Evolutionary conservation across 202 grass and related monocot species (phyloP), one percentile per base, ranked within the genome.

Genomic region (Schoenoplectus triqueter): DNA sequence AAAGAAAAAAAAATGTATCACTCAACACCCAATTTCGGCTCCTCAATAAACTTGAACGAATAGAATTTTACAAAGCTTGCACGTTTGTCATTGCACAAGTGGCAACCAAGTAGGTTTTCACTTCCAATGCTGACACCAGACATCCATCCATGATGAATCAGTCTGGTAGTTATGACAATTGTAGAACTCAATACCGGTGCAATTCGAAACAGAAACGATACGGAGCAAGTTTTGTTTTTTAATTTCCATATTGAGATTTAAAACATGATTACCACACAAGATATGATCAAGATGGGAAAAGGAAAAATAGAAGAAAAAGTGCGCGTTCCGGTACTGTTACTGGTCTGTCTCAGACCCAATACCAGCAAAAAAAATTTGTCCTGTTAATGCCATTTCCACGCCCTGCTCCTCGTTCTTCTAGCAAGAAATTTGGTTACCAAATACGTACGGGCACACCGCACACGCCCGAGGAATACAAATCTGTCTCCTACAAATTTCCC

Each of bases 341-440:
- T 76, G 5, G 15, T 56, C 10, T n/a, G 10, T 74, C 14, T 42
- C 52, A 42, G 2, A 60, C 31, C 51, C 39, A 17, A 59, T 78
- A 78, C 52, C 54, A 60, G 74, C 2, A 78, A 45, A 73, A 70
- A 70, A 7, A 31, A 75, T 54, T 75, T 77, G 21, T 10, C 73
- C 5, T 55, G 50, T 77, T 14, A 14, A 21, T 39, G 49, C 10
- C 15, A 7, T 60, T 44, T 54, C 59, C 54, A 54, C 60, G 31
- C 7, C 54, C 31, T 42, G 21, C 51, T 60, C 55, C 74, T 60
- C 6, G 11, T 9, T 78, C 74, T 78, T 78, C 74, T 78, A 60
- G 54, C 54, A 78, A 59, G 31, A 61, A 78, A 78, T 78, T 78
- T 78, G 74, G 74, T 8, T 60, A 61, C 74, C 74, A 78, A 78